Conservation (phyloP, 495 filamentous ascomycete species). For the Penicillium taxi region DNA sequence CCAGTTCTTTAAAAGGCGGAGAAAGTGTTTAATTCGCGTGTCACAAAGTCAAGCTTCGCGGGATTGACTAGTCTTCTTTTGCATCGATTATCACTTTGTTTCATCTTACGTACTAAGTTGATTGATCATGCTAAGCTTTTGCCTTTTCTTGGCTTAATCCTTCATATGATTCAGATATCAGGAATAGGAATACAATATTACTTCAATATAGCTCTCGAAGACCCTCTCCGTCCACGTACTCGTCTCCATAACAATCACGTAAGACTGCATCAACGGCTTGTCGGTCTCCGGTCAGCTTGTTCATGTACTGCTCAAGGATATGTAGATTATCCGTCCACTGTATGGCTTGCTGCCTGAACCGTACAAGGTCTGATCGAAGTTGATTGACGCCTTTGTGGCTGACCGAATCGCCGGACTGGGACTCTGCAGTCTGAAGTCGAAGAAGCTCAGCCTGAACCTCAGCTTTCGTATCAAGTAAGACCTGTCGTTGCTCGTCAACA, state of each 20-base stretch:
- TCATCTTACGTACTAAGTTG: neutral
- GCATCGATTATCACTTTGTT: neutral
- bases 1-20: too few species aligned
- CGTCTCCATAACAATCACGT: constrained; percentile 51
- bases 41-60: constrained; percentile 35
- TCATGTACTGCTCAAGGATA: constrained; percentile 53
- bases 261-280: constrained; percentile 45
- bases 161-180: too few species aligned
- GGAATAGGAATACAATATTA: too few species aligned
- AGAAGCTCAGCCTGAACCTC: constrained; percentile 21
- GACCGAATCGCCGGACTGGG: constrained; percentile 32
- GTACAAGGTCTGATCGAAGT: constrained; percentile 42
- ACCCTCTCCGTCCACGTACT: constrained; percentile 56
- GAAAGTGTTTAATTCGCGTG: constrained; percentile 25
- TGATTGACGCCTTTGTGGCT: constrained; percentile 43
- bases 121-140: constrained; percentile 13
- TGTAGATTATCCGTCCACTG: constrained; percentile 59
- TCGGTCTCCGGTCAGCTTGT: constrained; percentile 43
- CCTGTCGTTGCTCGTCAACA: constrained; percentile 16
- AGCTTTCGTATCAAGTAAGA: constrained; percentile 18
- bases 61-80: constrained; percentile 5
- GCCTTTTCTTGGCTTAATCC: neutral
- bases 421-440: constrained; percentile 15
- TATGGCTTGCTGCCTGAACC: constrained; percentile 40
- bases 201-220: constrained; percentile 37